Conservation (phyloP, 768 basidiomycete genomes). For the Termitomyces sp. region DNA sequence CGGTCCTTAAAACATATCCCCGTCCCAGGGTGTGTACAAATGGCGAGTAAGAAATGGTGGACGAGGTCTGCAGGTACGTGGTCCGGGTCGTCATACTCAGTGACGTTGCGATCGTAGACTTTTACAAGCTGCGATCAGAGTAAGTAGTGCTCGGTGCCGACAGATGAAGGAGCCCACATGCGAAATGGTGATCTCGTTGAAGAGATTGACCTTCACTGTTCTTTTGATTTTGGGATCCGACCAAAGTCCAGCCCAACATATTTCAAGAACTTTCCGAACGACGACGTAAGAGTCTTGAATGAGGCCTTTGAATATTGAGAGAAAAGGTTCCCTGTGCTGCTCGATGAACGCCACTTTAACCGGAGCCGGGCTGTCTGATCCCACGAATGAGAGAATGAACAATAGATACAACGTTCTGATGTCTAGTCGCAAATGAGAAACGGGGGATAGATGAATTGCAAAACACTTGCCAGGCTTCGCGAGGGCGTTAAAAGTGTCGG, state of each 20-base stretch:
- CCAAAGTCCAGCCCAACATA: conserved; percentile 76
- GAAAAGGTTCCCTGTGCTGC: conserved; percentile 60
- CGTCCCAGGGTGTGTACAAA: conserved; percentile 73
- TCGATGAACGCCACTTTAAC: conserved; percentile 66
- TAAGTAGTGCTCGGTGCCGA: background rate
- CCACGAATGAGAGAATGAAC: conserved; percentile 71
- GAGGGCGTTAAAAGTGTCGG: conserved; percentile 33
- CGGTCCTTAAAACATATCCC: conserved; percentile 86
- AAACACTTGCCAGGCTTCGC: conserved; percentile 48
- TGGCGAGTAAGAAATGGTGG: conserved; percentile 83
- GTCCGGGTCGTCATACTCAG: conserved; percentile 45
- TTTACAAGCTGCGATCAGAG: conserved; percentile 50
- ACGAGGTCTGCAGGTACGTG: conserved; percentile 71
- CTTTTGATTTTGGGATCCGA: conserved; percentile 66
- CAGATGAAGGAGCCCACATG: conserved; percentile 40
- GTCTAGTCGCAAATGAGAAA: conserved; percentile 37
- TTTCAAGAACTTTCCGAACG: conserved; percentile 60
- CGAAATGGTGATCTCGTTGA: conserved; percentile 58
- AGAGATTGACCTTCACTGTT: conserved; percentile 65
- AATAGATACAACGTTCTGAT: conserved; percentile 74
- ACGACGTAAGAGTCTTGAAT: conserved; percentile 60
- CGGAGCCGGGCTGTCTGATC: conserved; percentile 36
- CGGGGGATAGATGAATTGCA: too few species aligned
- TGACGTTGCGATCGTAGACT: conserved; percentile 57
- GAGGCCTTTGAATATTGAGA: conserved; percentile 70